Conservation (phyloP, 805 yeast genomes). For the Candida nitratophila region DNA sequence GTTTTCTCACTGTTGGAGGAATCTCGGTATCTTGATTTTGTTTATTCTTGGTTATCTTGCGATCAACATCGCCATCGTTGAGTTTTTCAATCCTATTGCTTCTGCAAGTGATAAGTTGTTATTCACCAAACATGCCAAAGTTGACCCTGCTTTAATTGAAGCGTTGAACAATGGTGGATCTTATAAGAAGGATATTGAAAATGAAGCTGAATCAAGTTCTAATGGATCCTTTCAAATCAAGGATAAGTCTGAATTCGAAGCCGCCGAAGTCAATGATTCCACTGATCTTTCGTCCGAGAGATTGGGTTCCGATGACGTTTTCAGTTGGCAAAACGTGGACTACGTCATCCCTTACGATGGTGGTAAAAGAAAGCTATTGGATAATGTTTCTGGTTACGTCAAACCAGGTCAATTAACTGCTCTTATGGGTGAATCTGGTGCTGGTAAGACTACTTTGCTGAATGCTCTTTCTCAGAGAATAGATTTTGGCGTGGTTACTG, state of each 20-base stretch:
- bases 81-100: slow-evolving; percentile 21
- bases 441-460: slow-evolving; percentile 54
- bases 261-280: not conserved
- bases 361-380: slow-evolving; percentile 32
- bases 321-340: slow-evolving; percentile 56
- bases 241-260: not conserved
- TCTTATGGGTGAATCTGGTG: slow-evolving; percentile 60
- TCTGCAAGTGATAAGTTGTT: slow-evolving; percentile 27
- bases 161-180: slow-evolving; percentile 7
- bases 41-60: slow-evolving; percentile 34
- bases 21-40: slow-evolving; percentile 49
- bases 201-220: slow-evolving; percentile 25
- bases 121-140: slow-evolving; percentile 20
- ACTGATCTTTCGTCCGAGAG: slow-evolving; percentile 6
- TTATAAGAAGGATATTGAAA: slow-evolving; percentile 20
- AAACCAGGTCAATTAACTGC: slow-evolving; percentile 54
- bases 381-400: slow-evolving; percentile 36
- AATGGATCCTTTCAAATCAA: not conserved
- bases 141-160: slow-evolving; percentile 17
- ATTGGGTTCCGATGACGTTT: slow-evolving; percentile 38
- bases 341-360: slow-evolving; percentile 48
- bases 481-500: slow-evolving; percentile 46
- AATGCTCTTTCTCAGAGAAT: slow-evolving; percentile 46
- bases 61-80: slow-evolving; percentile 22
- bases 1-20: slow-evolving; percentile 69